A percentile compares a stretch with the other conserved stretches of the same genome.
These are phyloP conservation scores for Ambrosia artemisiifolia DNA, from an alignment of 129 eudicot genomes.

Conservation along the genomic window DNA sequence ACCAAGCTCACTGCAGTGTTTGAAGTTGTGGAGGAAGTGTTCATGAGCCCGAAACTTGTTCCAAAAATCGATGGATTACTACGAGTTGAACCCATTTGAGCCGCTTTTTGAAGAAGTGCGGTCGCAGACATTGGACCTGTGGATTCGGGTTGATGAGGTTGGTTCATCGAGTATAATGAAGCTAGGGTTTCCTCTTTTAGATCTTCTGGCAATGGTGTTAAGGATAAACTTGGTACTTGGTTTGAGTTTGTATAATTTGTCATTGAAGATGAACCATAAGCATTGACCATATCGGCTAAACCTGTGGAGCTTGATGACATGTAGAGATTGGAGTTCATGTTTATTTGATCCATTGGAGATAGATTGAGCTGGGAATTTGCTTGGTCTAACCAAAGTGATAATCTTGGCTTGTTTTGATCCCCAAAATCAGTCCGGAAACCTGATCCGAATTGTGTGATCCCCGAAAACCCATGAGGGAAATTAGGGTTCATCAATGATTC, in stretches of 20 bases:
- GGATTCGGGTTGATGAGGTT: constrained; percentile 37
- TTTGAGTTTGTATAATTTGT: constrained; percentile 36
- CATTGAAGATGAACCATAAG: constrained; percentile 57
- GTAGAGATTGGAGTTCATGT: constrained; percentile 44
- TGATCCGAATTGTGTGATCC: constrained; percentile 46
- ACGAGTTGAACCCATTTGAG: constrained; percentile 84
- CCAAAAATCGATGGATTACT: constrained; percentile 64
- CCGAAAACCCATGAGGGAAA: constrained; percentile 50
- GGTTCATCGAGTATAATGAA: constrained; percentile 49
- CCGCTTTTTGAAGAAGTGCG: constrained; percentile 89
- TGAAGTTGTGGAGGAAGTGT: constrained; percentile 37
- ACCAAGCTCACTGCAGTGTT: constrained; percentile 32
- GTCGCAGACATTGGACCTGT: constrained; percentile 85
- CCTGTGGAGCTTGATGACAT: constrained; percentile 42
- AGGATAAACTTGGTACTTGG: constrained; percentile 38
- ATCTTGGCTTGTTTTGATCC: constrained; percentile 57
- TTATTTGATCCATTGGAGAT: constrained; percentile 35
- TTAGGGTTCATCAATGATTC: constrained; percentile 44
- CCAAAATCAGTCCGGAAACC: constrained; percentile 37
- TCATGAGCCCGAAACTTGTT: constrained; percentile 65
- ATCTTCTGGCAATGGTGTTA: constrained; percentile 47
- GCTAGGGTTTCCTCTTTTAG: constrained; percentile 45
- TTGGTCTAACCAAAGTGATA: constrained; percentile 81
- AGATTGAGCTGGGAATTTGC: constrained; percentile 56
- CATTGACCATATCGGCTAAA: constrained; percentile 50